These are phyloP conservation scores for Backusella tuberculispora DNA, from an alignment of 192 early-diverging fungal genomes.

Conservation along the genomic window DNA sequence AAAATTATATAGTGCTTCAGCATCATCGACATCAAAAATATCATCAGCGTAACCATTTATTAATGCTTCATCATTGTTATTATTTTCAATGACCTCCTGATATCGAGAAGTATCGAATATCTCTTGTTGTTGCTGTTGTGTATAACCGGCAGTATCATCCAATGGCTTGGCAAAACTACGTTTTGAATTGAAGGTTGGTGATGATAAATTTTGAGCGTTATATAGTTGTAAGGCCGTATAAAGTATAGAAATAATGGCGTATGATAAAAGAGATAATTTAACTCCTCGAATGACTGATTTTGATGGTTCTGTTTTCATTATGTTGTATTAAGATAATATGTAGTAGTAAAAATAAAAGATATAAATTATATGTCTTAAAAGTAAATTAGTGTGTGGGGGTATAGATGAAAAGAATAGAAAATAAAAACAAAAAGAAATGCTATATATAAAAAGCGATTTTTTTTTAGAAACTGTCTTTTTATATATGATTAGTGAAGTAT, in stretches of 20 bases:
- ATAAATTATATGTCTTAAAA: not conserved
- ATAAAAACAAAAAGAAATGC: not conserved
- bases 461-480: no score
- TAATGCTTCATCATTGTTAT: not conserved
- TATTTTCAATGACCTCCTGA: not conserved
- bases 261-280: constrained; percentile 10
- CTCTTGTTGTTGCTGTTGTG: not conserved
- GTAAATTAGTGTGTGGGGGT: not conserved
- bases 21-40: not conserved
- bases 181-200: not conserved
- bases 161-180: not conserved
- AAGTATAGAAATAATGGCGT: not conserved
- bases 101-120: not conserved
- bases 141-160: not conserved
- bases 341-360: not conserved
- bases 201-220: not conserved
- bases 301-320: constrained; percentile 4
- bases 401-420: not conserved
- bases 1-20: not conserved
- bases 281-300: not conserved
- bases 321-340: not conserved
- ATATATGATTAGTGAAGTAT: no score
- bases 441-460: not conserved
- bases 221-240: constrained; percentile 2
- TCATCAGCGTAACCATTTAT: not conserved